Base-by-base conservation (phyloP, 805 yeast species). In the Saccharomycopsis lassenensis region DNA sequence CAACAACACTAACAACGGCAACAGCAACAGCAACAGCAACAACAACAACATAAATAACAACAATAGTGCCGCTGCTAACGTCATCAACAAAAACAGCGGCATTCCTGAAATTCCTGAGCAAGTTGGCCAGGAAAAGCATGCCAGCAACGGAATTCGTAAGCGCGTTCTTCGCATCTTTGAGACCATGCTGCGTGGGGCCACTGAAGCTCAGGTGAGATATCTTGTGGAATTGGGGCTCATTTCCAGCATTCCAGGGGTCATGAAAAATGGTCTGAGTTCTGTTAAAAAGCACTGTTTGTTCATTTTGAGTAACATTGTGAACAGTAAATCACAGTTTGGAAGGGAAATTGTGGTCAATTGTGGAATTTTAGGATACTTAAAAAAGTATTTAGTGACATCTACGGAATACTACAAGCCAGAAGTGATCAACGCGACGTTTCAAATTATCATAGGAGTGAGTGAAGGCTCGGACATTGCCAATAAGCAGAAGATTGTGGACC, bases 341-440 rank as follows among this genome's bases (percentile, higher is more conserved):
- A 39, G 33, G 17, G 40, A 35, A 28, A 33, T 42, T n/a, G 44
- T 42, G 10, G 30, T 39, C 14, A 35, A 36, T 17, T 42, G 44
- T 29, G 46, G 46, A 12, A 39, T 42, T 17, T 27, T 42, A 11
- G 18, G 23, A 1, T 42, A 42, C 29, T 33, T 42, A 25, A 42
- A 42, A 24, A 42, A 42, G 23, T 39, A 39, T 21, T 33, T 42
- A 24, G 46, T 42, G 5, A 24, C 41, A 8, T 39, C 43, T 7
- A 39, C 43, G 5, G 46, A 42, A 18, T 39, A 42, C 22, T 42
- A 24, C 24, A 42, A 42, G 24, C 44, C 40, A 12, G 46, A 42
- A 22, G 43, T 42, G 4, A 39, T 42, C 16, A 42, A 42, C 28
- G 46, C 46, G 4, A 39, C 40, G 11, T 42, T 42, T 25, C 40